Conservation (phyloP, 2,329 filamentous ascomycete species). For the Plenodomus lindquistii region DNA sequence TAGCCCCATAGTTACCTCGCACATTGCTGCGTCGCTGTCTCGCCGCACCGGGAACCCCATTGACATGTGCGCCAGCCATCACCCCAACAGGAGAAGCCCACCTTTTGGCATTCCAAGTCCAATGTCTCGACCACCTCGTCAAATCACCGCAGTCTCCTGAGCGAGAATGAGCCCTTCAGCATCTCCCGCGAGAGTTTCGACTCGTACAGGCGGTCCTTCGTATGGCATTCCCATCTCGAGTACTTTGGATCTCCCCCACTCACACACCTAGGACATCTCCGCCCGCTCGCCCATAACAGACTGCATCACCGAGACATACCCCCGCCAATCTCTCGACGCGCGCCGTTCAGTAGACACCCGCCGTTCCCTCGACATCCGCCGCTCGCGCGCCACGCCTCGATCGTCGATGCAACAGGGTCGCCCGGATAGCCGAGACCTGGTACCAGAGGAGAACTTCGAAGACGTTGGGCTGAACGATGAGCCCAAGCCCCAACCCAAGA, state of each 20-base stretch:
- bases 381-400: conserved; percentile 61
- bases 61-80: conserved; percentile 59
- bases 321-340: conserved; percentile 55
- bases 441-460: conserved; percentile 84
- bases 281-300: conserved; percentile 78
- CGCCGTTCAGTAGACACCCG: conserved; percentile 83
- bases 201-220: conserved; percentile 93
- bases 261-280: conserved; percentile 75
- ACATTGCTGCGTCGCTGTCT: conserved; percentile 3
- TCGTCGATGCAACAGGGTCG: conserved; percentile 62
- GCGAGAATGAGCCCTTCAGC: conserved; percentile 89
- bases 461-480: conserved; percentile 88
- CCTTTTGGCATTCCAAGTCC: conserved; percentile 67
- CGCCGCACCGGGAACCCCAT: conserved; percentile 1
- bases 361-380: conserved; percentile 53
- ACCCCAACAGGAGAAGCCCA: conserved; percentile 84
- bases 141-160: conserved; percentile 66
- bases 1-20: conserved; percentile 1
- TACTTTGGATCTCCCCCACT: conserved; percentile 14
- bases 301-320: conserved; percentile 54
- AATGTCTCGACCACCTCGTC: conserved; percentile 56
- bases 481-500: conserved; percentile 66
- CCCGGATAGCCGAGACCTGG: conserved; percentile 58
- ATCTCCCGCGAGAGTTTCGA: conserved; percentile 98
- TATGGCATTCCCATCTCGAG: conserved; percentile 53